phyloP scores from a whole-genome alignment of 768 basidiomycete species.

The Cystofilobasidium bisporidii region DNA sequence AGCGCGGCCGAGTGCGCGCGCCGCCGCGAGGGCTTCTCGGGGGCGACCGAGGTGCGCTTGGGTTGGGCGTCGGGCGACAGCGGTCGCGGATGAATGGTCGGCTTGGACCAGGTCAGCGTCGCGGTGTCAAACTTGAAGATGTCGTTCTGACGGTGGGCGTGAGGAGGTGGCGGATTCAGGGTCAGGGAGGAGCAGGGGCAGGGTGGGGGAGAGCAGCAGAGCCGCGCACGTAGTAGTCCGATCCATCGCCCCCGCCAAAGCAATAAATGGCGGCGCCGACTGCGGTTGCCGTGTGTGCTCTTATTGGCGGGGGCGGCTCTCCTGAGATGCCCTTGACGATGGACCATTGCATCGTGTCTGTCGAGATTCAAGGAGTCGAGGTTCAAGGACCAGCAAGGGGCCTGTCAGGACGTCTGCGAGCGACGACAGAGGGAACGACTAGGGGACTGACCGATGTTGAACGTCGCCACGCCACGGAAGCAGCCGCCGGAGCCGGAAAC shows the following conservation, averaged over 20 bases:
- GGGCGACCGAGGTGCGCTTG: not conserved
- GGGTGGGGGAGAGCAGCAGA: too few species aligned
- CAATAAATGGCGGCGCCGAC: conserved; percentile 77
- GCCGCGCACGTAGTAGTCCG: conserved; percentile 53
- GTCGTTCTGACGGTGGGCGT: conserved; percentile 45
- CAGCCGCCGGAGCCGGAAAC: conserved; percentile 12
- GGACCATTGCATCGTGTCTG: conserved; percentile 17
- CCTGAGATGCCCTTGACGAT: conserved; percentile 8
- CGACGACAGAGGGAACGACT: too few species aligned
- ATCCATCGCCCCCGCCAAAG: conserved; percentile 78
- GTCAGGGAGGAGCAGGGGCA: too few species aligned
- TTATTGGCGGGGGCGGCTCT: conserved; percentile 6
- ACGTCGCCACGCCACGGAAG: conserved; percentile 15
- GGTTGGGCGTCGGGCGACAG: not conserved
- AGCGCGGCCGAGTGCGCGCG: conserved; percentile 79
- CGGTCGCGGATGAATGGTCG: conserved; percentile 27
- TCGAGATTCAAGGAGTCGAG: too few species aligned
- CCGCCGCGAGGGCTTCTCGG: conserved; percentile 50
- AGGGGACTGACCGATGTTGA: conserved; percentile 16
- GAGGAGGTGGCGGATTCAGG: too few species aligned
- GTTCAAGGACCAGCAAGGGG: too few species aligned
- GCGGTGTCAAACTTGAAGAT: conserved; percentile 72
- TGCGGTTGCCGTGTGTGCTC: conserved; percentile 74
- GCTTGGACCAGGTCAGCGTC: conserved; percentile 38
- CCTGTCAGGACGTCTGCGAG: too few species aligned